These are phyloP conservation scores for Rubus idaeus DNA, from an alignment of 306 rosid genomes.

Conservation along the genomic window DNA sequence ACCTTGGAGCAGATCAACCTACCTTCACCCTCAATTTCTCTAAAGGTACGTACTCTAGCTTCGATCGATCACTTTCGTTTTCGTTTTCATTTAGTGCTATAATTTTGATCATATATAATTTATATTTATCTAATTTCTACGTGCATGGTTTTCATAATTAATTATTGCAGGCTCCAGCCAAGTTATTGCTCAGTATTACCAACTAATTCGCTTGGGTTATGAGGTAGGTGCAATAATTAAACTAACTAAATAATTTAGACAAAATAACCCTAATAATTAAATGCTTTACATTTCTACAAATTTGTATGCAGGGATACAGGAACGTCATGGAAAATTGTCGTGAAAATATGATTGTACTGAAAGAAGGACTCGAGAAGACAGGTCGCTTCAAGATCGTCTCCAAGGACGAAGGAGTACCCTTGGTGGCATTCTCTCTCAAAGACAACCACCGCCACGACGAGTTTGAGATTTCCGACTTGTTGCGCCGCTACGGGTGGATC, in stretches of 20 bases:
- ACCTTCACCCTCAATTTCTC: conserved; percentile 98
- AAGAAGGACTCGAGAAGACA: conserved; percentile 67
- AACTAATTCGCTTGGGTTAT: conserved; percentile 78
- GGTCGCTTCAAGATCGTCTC: conserved; percentile 70
- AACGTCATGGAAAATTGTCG: conserved; percentile 87
- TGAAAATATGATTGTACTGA: conserved; percentile 84
- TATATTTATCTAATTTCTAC: background rate
- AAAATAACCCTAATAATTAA: background rate
- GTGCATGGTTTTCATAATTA: background rate
- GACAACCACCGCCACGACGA: conserved; percentile 57
- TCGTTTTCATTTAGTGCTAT: background rate
- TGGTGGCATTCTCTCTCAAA: conserved; percentile 85
- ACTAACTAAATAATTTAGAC: too few species aligned
- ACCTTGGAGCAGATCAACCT: conserved; percentile 96
- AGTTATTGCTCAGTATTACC: conserved; percentile 91
- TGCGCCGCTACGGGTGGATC: conserved; percentile 88
- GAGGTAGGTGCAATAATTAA: conserved; percentile 41
- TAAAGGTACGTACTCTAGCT: conserved; percentile 49
- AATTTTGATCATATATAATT: background rate
- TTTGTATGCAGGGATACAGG: conserved; percentile 55
- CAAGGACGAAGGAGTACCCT: conserved; percentile 79
- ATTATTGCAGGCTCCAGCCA: conserved; percentile 82
- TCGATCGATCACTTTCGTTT: background rate
- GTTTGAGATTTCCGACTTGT: conserved; percentile 66
- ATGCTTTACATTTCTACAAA: background rate